Conservation (phyloP, 768 basidiomycete species). For the Psilocybe azurescens region DNA sequence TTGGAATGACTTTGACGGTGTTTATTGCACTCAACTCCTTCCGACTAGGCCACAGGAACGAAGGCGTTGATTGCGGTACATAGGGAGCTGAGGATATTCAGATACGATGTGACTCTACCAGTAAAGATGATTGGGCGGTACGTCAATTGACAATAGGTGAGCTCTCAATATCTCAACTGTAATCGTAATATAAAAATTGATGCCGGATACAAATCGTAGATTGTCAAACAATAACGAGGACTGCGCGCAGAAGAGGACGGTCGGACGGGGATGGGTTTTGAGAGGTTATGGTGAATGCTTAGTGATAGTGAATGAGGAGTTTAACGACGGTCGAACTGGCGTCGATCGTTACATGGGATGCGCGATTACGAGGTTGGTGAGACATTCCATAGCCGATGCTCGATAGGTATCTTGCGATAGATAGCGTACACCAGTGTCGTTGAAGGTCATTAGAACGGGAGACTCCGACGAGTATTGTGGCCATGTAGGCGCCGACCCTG, state of each 20-base stretch:
- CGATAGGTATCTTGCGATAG: constrained; percentile 5
- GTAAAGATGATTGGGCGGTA: no score
- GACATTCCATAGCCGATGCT: background rate
- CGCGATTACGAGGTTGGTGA: background rate
- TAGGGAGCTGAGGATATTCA: no score
- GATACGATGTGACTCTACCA: no score
- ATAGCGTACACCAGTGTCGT: background rate
- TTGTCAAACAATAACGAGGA: background rate
- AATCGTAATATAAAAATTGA: no score
- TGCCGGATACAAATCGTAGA: no score
- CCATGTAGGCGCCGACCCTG: constrained; percentile 27
- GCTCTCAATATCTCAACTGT: no score
- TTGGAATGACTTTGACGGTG: constrained; percentile 30
- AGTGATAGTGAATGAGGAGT: no score
- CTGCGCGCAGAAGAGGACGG: background rate
- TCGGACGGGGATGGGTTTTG: background rate
- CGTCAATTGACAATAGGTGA: no score
- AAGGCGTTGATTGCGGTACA: background rate
- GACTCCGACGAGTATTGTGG: constrained; percentile 3
- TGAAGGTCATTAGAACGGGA: background rate
- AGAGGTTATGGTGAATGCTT: background rate
- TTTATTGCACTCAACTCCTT: constrained; percentile 31
- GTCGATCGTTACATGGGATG: background rate
- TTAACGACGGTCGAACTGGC: no score
- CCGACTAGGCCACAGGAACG: constrained; percentile 13